Conservation (phyloP, 345 rosid genomes). For the Heritiera fomes region DNA sequence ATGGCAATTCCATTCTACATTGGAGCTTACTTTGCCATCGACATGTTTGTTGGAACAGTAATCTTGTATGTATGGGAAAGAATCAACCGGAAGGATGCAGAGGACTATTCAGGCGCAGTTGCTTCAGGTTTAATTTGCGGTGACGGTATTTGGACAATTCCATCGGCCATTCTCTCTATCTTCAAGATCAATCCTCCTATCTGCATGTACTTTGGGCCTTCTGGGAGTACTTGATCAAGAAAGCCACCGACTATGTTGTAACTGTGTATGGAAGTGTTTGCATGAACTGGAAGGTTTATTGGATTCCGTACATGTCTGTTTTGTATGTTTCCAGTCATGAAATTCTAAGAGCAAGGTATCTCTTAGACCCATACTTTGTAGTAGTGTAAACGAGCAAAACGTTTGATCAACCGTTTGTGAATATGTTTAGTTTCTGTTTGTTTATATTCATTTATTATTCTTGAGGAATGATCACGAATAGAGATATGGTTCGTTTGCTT, state of each 20-base stretch:
- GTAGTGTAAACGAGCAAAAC: too few species aligned
- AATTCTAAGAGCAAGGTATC: too few species aligned
- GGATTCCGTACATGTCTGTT: constrained; percentile 15
- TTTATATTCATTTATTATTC: too few species aligned
- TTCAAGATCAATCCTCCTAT: constrained; percentile 85
- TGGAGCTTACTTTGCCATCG: constrained; percentile 85
- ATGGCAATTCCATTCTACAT: constrained; percentile 90
- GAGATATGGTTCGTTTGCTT: too few species aligned
- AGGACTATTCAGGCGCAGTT: constrained; percentile 77
- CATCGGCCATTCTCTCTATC: constrained; percentile 82
- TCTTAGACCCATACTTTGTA: background rate
- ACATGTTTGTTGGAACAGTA: constrained; percentile 83
- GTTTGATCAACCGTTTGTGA: too few species aligned
- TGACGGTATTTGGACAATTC: constrained; percentile 90
- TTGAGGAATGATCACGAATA: too few species aligned
- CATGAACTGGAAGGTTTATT: background rate
- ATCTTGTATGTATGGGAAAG: constrained; percentile 75
- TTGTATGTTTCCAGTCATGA: background rate
- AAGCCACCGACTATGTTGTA: constrained; percentile 21
- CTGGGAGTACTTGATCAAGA: constrained; percentile 39
- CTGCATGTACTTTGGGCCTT: constrained; percentile 89
- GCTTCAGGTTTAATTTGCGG: constrained; percentile 95
- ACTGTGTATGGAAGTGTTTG: background rate
- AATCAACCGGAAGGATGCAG: constrained; percentile 62
- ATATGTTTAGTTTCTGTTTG: too few species aligned